Evolutionary conservation across 768 basidiomycete genomes (phyloP).

Genomic region (Albatrellus ellisii): DNA sequence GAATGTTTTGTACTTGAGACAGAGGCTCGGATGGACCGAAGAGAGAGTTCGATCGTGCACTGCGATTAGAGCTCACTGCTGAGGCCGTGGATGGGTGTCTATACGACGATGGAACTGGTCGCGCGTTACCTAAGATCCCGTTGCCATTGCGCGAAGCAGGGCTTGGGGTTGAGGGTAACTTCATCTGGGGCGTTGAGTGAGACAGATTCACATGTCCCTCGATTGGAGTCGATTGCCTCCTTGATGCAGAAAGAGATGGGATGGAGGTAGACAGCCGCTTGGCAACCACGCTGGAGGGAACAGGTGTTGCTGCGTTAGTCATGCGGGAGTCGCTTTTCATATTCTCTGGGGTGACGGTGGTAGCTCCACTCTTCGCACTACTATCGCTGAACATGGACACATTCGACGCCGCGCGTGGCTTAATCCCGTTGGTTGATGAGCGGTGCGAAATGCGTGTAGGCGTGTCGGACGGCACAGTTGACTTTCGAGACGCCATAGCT

Average conservation of each 20-base stretch:
- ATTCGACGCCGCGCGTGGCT: slow-evolving; percentile 41
- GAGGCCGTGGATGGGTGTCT: slow-evolving; percentile 18
- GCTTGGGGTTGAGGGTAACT: slow-evolving; percentile 18
- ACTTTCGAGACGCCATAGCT: slow-evolving; percentile 8
- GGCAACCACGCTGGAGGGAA: slow-evolving; percentile 23
- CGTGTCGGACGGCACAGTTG: slow-evolving; percentile 33
- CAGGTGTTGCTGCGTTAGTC: slow-evolving; percentile 28
- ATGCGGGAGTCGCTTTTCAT: slow-evolving; percentile 10
- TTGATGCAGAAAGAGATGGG: slow-evolving; percentile 13
- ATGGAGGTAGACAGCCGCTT: slow-evolving; percentile 23
- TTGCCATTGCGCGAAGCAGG: slow-evolving; percentile 17
- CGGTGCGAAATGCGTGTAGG: slow-evolving; percentile 40
- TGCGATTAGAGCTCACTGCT: slow-evolving; percentile 14
- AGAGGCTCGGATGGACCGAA: slow-evolving; percentile 11
- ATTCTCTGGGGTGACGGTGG: slow-evolving; percentile 28
- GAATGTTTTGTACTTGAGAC: slow-evolving; percentile 9
- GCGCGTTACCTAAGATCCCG: slow-evolving; percentile 10
- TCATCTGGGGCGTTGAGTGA: slow-evolving; percentile 14
- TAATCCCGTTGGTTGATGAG: slow-evolving; percentile 30
- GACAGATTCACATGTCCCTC: slow-evolving; percentile 14
- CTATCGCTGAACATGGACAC: slow-evolving; percentile 30
- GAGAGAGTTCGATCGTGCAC: slow-evolving; percentile 15
- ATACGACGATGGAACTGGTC: slow-evolving; percentile 8
- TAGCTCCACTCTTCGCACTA: slow-evolving; percentile 31
- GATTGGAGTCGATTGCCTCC: slow-evolving; percentile 14